Evolutionary conservation across 768 basidiomycete genomes (phyloP), one percentile per base, ranked within the genome.

Genomic region (Suillus placidus): DNA sequence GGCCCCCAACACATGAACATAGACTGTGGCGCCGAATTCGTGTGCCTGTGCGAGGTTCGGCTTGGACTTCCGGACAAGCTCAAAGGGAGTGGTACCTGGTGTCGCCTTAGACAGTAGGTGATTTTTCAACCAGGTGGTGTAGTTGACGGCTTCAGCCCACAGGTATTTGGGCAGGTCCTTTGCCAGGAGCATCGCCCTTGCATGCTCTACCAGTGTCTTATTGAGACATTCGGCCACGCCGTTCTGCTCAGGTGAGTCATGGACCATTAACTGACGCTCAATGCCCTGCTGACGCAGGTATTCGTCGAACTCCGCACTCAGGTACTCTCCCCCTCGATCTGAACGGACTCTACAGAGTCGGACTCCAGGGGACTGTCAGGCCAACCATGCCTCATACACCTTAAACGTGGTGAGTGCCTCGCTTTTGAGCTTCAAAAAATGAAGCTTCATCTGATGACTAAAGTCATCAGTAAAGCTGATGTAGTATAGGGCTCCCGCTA

Each of bases 41-140:
- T 47, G 45, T 8, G 8, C 45, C 9, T 9, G 20, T 8, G 20
- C 1, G 9, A 47, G 45, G 8, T 7, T 47, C 1, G 45, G 45
- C 9, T 47, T 47, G 2, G 20, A n/a, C 20, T n/a, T n/a, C 45
- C 62, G 75, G 4, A 70, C 68, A 6, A 32, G 32, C 51, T 73
- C 70, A n/a, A 61, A 67, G 1, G 75, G 74, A 0, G 72, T 76
- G 14, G 18, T 57, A n/a, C 72, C 71, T 13, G 70, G 68, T 20
- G 79, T 26, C 0, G 71, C 69, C 13, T 69, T 67, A 1, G 74
- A 78, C 0, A 74, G 68, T 0, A 75, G 73, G 4, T 74, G 47
- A 64, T 82, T 83, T 62, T 73, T 70, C 38, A 83, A 45, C 73
- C 79, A 83, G 0, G 77, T 70, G 0, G 73, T 76, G 64, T 83